Conservation (phyloP, 345 rosid species). For the Pistacia integerrima region DNA sequence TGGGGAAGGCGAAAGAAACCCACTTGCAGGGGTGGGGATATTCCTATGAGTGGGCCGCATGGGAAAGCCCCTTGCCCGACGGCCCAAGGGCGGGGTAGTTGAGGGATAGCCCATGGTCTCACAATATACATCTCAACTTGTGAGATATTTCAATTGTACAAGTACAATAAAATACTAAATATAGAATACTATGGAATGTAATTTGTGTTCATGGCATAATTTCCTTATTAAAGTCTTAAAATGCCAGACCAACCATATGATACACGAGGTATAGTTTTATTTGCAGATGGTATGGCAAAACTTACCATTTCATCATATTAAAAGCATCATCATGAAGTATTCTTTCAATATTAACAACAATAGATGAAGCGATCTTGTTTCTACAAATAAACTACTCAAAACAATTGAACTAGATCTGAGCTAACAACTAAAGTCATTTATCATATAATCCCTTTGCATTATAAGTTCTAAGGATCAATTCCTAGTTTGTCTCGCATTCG, state of each 20-base stretch:
- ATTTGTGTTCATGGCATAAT: too few relatives aligned
- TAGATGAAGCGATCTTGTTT: neutral
- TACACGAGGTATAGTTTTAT: neutral
- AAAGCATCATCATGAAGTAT: constrained; percentile 1
- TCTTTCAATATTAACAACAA: neutral
- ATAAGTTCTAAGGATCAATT: constrained; percentile 1
- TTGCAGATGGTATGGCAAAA: neutral
- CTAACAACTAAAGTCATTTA: constrained; percentile 2
- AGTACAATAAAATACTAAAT: too few relatives aligned
- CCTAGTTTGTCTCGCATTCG: neutral
- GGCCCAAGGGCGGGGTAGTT: too few relatives aligned
- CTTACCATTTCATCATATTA: neutral
- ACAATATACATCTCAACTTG: too few relatives aligned
- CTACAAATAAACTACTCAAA: neutral
- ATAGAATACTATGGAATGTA: too few relatives aligned
- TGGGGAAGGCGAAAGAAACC: too few relatives aligned
- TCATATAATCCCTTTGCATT: neutral
- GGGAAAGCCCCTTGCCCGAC: too few relatives aligned
- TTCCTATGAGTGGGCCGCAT: too few relatives aligned
- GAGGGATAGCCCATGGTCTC: too few relatives aligned
- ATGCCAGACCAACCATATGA: neutral
- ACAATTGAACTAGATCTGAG: neutral
- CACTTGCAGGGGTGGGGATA: too few relatives aligned
- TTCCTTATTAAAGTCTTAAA: too few relatives aligned
- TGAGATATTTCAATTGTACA: too few relatives aligned